Evolutionary conservation across 2,329 filamentous ascomycete species (phyloP), one percentile per base, ranked within the genome.

Genomic region (Beauveria sp.): DNA sequence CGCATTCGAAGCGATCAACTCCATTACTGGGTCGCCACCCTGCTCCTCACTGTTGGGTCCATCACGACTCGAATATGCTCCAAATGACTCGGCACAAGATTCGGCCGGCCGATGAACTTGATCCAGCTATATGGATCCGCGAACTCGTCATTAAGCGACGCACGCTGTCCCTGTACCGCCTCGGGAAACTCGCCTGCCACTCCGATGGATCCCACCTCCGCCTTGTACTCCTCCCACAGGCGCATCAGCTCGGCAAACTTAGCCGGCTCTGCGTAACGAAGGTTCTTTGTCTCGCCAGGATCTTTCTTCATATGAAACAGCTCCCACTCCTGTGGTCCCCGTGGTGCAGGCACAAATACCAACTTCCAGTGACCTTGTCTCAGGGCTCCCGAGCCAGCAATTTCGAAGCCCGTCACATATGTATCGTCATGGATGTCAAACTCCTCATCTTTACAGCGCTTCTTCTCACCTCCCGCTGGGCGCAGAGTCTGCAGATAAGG

Each of bases 361-460:
- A 72, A 67, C 64, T 73, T 74, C 69, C 70, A 76, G 22, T 70
- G 69, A 8, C 73, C 72, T 40, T 71, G 69, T 9, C 74, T 65
- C 28, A 76, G 66, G 1, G 72, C 74, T 38, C 68, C 69, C 65
- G 69, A 73, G 50, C 73, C 73, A 67, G 28, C 54, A 42, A 64
- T 45, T 16, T 66, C 62, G 40, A 58, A 62, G 5, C 66, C 62
- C 5, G 61, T 28, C 31, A 53, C 60, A 80, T 81, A 73, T 78
- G 81, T 26, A 79, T 69, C 56, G 22, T 57, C 52, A 26, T 62
- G 60, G 40, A 62, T 62, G 7, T 40, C 53, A 78, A 50, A 60
- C 31, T 62, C 48, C 16, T 46, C 42, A 16, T 53, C 63, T 12
- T 16, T 55, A 52, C 51, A 61, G 7, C 51, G 43, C 6, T 16